Evolutionary conservation across 176 grass and related monocot species (phyloP), one percentile per base, ranked within the genome.

Genomic region (Coix lacrymajobi): DNA sequence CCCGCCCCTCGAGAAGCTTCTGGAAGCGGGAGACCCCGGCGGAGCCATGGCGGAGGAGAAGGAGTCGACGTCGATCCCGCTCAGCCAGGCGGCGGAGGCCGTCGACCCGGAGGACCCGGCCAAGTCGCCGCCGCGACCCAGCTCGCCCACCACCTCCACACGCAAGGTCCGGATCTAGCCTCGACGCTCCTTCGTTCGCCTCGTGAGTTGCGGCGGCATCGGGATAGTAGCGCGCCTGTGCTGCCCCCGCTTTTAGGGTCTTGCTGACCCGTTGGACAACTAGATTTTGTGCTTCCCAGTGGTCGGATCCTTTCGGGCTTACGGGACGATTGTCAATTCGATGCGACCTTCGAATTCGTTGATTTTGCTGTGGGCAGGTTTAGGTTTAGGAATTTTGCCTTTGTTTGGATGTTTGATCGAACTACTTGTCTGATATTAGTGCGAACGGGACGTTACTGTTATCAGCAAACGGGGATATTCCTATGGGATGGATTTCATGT

Each of bases 31-130:
- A 60, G 52, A 5, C 33, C n/a, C 69, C 32, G 45, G 11, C 20
- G 66, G 37, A 44, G 84, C 79, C 77, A 94, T 94, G 93, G 92
- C 96, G 87, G 90, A 89, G 31, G 93, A 95, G 89, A 89, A 95
- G 81, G 96, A 91, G 83, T 95, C 96, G 14, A 94, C 88, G 49
- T 98, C 93, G 62, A 75, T 98, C 40, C 93, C 96, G 32, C 87
- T 98, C 61, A 98, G 92, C 85, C 91, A 89, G 83, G 92, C 89
- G 22, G 89, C 78, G 54, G 90, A 90, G 15, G 78, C 60, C 15
- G 89, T 80, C 52, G 95, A 97, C 89, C 95, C 87, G 5, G 95
- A 97, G 87, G 95, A 97, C 82, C 95, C 92, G 17, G 79, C 75
- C 88, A 97, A 98, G 85, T 84, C 91, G 60, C 90, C 91, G 51